These are phyloP conservation scores for Fusarium compactum DNA, from an alignment of 2,329 filamentous ascomycete genomes.

Conservation along the genomic window DNA sequence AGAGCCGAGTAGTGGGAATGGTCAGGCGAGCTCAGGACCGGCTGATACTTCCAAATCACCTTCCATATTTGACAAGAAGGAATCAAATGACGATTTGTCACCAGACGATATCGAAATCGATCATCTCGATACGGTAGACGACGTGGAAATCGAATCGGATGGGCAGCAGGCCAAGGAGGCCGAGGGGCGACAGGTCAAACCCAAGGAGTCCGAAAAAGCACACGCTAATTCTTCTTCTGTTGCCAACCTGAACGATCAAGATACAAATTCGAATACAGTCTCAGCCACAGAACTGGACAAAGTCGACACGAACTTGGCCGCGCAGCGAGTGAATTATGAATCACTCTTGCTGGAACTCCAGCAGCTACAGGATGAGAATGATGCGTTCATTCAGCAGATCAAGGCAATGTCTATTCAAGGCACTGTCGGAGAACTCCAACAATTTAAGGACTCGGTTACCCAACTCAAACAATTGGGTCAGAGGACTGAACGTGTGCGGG, in stretches of 20 bases:
- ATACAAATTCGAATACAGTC: background rate
- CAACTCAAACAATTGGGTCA: slow-evolving; percentile 49
- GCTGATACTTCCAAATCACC: background rate
- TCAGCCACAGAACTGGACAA: slow-evolving; percentile 10
- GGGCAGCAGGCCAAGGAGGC: slow-evolving; percentile 38
- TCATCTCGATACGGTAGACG: slow-evolving; percentile 49
- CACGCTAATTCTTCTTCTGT: slow-evolving; percentile 1
- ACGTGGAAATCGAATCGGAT: slow-evolving; percentile 45
- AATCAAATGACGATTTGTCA: slow-evolving; percentile 43
- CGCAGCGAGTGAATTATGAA: slow-evolving; percentile 52
- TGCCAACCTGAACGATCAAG: background rate
- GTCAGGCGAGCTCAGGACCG: background rate
- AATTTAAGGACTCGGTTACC: slow-evolving; percentile 42
- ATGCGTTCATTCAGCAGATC: slow-evolving; percentile 49
- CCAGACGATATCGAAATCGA: slow-evolving; percentile 66
- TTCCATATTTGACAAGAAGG: slow-evolving; percentile 28
- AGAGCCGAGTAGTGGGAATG: slow-evolving; percentile 9
- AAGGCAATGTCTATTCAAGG: slow-evolving; percentile 44
- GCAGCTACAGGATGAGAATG: slow-evolving; percentile 49
- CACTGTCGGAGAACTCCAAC: slow-evolving; percentile 42
- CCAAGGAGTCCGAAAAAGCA: slow-evolving; percentile 2
- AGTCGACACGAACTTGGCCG: slow-evolving; percentile 38
- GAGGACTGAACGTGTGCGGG: slow-evolving; percentile 52
- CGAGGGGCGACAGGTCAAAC: slow-evolving; percentile 12
- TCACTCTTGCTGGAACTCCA: slow-evolving; percentile 51